Conservation (phyloP, 257 asterid species). For the Solanum megistacrolobum region DNA sequence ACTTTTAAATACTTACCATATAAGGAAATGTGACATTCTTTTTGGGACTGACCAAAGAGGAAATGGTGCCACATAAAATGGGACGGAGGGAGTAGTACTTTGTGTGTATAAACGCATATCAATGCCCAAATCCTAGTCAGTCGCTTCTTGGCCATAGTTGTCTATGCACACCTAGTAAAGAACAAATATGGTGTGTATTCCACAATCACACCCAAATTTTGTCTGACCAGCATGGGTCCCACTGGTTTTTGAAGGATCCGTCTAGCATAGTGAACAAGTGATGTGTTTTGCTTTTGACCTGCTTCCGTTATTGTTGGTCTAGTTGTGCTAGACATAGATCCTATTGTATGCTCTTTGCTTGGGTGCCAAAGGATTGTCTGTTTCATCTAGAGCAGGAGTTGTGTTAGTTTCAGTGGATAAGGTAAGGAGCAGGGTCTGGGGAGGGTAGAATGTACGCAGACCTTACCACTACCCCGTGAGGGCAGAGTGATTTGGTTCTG, state of each 20-base stretch:
- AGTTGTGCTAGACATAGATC: not conserved
- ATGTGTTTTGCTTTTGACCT: not conserved
- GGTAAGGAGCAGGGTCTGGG: not conserved
- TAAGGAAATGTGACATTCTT: no score
- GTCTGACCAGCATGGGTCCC: not conserved
- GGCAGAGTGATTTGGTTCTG: not conserved
- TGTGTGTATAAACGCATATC: not conserved
- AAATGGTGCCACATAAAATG: no score
- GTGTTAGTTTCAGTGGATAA: not conserved
- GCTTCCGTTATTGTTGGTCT: not conserved
- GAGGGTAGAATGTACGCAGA: not conserved
- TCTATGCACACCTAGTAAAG: not conserved
- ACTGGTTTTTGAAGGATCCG: not conserved
- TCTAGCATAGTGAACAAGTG: not conserved
- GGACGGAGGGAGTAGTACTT: not conserved
- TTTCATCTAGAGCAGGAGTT: not conserved
- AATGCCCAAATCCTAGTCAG: not conserved
- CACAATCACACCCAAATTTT: not conserved
- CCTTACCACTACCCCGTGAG: not conserved
- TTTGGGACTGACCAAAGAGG: no score
- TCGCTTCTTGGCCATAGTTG: not conserved
- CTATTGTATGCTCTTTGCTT: not conserved
- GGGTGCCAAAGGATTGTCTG: not conserved
- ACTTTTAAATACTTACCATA: no score
- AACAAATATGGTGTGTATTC: not conserved